Evolutionary conservation across 2,329 filamentous ascomycete genomes (phyloP), one percentile per base, ranked within the genome.

Genomic region (Balansia obtecta): DNA sequence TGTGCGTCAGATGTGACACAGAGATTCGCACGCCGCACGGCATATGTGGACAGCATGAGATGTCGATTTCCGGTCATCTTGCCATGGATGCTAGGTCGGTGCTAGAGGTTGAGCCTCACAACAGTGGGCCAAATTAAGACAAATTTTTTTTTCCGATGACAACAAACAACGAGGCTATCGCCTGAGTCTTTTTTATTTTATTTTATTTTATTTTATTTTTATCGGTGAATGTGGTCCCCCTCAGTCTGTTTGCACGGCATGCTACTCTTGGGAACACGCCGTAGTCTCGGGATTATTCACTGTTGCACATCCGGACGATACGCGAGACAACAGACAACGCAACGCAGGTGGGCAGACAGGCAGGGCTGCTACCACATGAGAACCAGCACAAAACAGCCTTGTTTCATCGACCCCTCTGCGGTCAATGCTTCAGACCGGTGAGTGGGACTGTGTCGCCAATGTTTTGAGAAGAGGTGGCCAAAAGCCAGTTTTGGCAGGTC

Each of bases 381-480:
- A 13, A 34, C 16, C 32, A 27, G 27, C 16, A 20, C 10, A 32
- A 38, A 38, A 32, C 18, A 12, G 15, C 16, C 27, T 45, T 34
- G 44, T 16, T 45, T 45, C 33, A 39, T 33, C 20, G 20, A 46
- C 18, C 16, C 11, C 22, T 38, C 16, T 46, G 5, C 45, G 13
- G 20, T 38, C 18, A 18, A 46, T 38, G 18, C 32, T 13, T 46
- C 18, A 38, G 45, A 46, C 45, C 34, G 34, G 20, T 38, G 45
- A 46, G 33, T 40, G 38, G 34, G 34, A 22, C 34, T 46, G 45
- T 46, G 34, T 45, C 33, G 45, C 45, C 45, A 46, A 30, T 46
- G 10, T 16, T 16, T 46, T 32, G 45, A 22, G 18, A 38, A 12
- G 33, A 46, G 32, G 45, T 18, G 32, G 22, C 39, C 30, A 34